These are phyloP conservation scores for Apiotrichum siamense DNA, from an alignment of 1,284 basidiomycete species.

Conservation along the genomic window DNA sequence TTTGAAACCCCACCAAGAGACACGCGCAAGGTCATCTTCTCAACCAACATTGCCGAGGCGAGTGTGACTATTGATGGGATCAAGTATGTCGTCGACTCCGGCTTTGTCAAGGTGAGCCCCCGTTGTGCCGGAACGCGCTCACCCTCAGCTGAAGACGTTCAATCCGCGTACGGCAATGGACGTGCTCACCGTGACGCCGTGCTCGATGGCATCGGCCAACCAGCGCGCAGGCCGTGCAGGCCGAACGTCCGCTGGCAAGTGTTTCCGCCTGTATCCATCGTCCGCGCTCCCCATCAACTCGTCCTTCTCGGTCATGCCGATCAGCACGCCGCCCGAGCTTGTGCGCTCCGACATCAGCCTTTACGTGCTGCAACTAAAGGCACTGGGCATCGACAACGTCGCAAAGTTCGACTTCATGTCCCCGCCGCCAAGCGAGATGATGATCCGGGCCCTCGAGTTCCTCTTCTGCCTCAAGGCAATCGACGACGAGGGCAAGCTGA, in stretches of 20 bases:
- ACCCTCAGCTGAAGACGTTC: constrained; percentile 66
- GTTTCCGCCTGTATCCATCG: constrained; percentile 84
- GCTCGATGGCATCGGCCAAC: constrained; percentile 74
- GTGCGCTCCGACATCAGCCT: constrained; percentile 80
- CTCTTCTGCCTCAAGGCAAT: constrained; percentile 50
- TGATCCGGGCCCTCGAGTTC: constrained; percentile 73
- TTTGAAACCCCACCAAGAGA: constrained; percentile 71
- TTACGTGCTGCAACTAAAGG: constrained; percentile 85
- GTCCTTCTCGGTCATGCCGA: constrained; percentile 46
- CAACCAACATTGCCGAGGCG: constrained; percentile 96
- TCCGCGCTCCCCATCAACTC: constrained; percentile 56
- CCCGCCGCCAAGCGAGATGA: constrained; percentile 75
- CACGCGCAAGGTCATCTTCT: constrained; percentile 80
- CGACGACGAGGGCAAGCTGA: constrained; percentile 51
- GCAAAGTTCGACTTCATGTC: constrained; percentile 82
- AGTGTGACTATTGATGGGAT: constrained; percentile 95
- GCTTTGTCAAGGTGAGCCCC: constrained; percentile 76
- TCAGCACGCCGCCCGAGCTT: constrained; percentile 78
- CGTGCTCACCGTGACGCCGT: constrained; percentile 69
- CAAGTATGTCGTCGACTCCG: constrained; percentile 89
- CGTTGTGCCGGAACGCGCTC: not conserved
- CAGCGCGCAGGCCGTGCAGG: constrained; percentile 88
- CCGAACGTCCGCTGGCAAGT: constrained; percentile 81
- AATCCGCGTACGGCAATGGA: constrained; percentile 76
- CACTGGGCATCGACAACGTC: constrained; percentile 87